Evolutionary conservation across 495 filamentous ascomycete species (phyloP), one percentile per base, ranked within the genome.

Genomic region (Staphylotrichum tortipilum): DNA sequence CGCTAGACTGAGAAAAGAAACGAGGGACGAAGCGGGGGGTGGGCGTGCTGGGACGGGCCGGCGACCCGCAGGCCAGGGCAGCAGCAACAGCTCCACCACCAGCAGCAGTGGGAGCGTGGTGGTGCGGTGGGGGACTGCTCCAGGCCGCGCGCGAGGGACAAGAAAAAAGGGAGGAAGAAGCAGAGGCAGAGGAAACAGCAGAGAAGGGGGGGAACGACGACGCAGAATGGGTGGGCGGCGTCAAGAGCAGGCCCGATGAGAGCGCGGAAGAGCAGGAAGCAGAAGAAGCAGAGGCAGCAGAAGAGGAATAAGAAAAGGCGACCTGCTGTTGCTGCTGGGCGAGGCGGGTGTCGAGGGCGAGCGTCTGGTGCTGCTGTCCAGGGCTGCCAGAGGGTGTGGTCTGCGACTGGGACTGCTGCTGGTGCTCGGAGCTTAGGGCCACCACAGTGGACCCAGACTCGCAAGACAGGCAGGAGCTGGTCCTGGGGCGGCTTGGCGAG

Each of bases 1-100:
- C 75, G 65, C 77, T 82, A 51, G 69, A 80, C 62, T 80, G 79
- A 76, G 65, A 67, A 68, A 79, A 67, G 57, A 63, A 71, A 56
- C 48, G 55, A 55, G 63, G 64, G 53, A 62, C 44, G 35, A 61
- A 44, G 35, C 59, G 65, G 35, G 57, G 38, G 36, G 54, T 47
- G 54, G 57, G 47, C 41, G 54, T 41, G 49, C 50, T 43, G 44
- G 58, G 52, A 50, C 41, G 51, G 31, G 57, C 52, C 2, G 42
- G 42, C 22, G 63, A 57, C 45, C 57, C 59, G 54, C 40, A 54
- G 38, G 50, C 60, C 43, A 44, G 28, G 31, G n/a, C n/a, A n/a
- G n/a, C n/a, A n/a, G n/a, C n/a, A n/a, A n/a, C n/a, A n/a, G n/a
- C n/a, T n/a, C n/a, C n/a, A n/a, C n/a, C n/a, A n/a, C n/a, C n/a